Conservation (phyloP, 129 eudicot genomes). For the Helichrysum umbraculigerum region DNA sequence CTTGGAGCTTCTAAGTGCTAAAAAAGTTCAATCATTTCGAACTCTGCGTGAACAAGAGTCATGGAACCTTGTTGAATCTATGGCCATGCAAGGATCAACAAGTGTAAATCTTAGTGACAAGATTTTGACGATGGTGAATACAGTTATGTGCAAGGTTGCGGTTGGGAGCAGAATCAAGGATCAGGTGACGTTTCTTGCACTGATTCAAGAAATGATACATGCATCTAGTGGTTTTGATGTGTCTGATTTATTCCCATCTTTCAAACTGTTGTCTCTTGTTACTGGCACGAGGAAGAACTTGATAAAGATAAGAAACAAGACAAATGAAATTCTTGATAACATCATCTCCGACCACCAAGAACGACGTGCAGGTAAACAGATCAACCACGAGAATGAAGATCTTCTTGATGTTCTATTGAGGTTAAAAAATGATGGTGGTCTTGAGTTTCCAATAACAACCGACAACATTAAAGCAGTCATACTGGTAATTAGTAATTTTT, state of each 20-base stretch:
- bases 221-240: not conserved
- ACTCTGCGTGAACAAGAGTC: not conserved
- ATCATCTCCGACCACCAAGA: slow-evolving; percentile 28
- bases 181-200: not conserved
- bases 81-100: not conserved
- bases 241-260: not conserved
- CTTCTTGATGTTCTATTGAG: not conserved
- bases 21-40: not conserved
- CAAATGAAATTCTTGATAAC: slow-evolving; percentile 17
- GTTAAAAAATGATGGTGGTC: not conserved
- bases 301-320: not conserved
- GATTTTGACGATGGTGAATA: not conserved
- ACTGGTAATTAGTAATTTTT: not conserved
- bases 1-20: slow-evolving; percentile 14
- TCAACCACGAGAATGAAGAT: not conserved
- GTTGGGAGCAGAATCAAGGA: slow-evolving; percentile 14
- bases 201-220: not conserved
- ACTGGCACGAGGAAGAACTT: not conserved
- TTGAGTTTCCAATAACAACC: not conserved
- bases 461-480: not conserved
- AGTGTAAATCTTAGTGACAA: not conserved
- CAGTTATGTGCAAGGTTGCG: not conserved
- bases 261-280: not conserved
- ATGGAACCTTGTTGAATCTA: not conserved
- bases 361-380: not conserved